These are phyloP conservation scores for Cyathus striatus DNA, from an alignment of 768 basidiomycete genomes.

Conservation along the genomic window DNA sequence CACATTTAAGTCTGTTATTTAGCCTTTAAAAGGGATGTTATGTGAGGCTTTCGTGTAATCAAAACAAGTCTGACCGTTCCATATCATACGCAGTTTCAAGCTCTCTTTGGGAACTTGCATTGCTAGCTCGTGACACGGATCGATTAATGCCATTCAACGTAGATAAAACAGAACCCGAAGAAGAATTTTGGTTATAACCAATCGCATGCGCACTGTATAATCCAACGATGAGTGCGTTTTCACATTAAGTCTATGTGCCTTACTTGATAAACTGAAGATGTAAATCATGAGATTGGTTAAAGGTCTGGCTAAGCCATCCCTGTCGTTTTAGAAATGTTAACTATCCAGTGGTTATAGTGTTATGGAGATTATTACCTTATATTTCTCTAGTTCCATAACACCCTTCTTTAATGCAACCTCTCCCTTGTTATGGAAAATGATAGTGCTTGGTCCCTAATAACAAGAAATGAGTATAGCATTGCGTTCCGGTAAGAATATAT, in stretches of 20 bases:
- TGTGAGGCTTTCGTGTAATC: not conserved
- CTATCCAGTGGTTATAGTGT: not conserved
- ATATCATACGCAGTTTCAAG: too few relatives aligned
- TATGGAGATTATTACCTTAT: not conserved
- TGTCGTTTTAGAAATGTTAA: not conserved
- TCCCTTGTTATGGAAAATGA: not conserved
- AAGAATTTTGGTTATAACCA: too few relatives aligned
- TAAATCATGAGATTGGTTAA: too few relatives aligned
- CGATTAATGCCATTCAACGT: not conserved
- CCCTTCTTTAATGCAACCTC: not conserved
- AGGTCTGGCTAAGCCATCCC: not conserved
- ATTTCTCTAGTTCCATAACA: not conserved
- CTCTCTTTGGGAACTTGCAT: not conserved
- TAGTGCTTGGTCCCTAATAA: not conserved
- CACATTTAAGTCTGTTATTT: not conserved
- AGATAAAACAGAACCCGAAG: not conserved
- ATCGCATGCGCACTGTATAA: too few relatives aligned
- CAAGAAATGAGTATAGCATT: too few relatives aligned
- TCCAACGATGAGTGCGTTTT: too few relatives aligned
- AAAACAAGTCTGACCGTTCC: not conserved
- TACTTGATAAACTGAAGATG: too few relatives aligned
- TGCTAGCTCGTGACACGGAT: not conserved
- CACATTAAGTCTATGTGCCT: too few relatives aligned
- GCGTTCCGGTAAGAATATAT: not conserved
- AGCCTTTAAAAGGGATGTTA: not conserved